These are phyloP conservation scores for Flaveria bidentis DNA, from an alignment of 129 eudicot genomes.

Conservation along the genomic window DNA sequence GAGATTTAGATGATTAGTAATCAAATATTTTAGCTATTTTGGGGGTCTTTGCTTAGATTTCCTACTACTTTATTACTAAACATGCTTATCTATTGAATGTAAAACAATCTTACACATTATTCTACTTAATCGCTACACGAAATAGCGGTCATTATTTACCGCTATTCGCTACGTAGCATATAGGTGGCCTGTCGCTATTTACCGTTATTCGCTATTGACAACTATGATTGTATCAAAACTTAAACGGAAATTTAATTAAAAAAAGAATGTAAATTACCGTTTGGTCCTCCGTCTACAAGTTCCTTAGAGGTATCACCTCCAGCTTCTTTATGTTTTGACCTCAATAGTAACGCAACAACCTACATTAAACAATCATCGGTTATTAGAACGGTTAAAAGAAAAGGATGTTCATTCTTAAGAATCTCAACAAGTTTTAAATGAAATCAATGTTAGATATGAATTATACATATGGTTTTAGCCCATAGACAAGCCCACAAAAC, in stretches of 20 bases:
- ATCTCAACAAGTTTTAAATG: slow-evolving; percentile 2
- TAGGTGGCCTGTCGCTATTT: too few species aligned
- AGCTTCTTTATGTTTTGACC: slow-evolving; percentile 63
- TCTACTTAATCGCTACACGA: too few species aligned
- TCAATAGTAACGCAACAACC: slow-evolving; percentile 77
- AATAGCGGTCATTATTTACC: too few species aligned
- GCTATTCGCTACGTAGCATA: too few species aligned
- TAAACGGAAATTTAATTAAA: neutral
- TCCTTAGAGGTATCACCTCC: slow-evolving; percentile 42
- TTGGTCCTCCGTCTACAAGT: slow-evolving; percentile 36
- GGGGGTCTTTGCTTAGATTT: too few species aligned
- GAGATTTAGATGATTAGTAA: too few species aligned
- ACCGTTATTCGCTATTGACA: too few species aligned
- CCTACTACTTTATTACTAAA: too few species aligned
- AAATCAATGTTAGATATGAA: slow-evolving; percentile 12
- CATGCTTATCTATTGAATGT: too few species aligned
- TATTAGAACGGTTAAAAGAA: neutral
- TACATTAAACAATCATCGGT: slow-evolving; percentile 35
- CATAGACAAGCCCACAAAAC: slow-evolving; percentile 3
- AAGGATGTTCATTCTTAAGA: neutral
- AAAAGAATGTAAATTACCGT: slow-evolving; percentile 46
- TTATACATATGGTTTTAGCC: neutral
- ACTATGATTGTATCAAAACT: neutral
- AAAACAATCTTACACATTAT: too few species aligned
- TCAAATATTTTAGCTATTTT: too few species aligned